These are phyloP conservation scores for Thermochaetoides thermophila DNA, from an alignment of 495 filamentous ascomycete genomes.

Conservation along the genomic window DNA sequence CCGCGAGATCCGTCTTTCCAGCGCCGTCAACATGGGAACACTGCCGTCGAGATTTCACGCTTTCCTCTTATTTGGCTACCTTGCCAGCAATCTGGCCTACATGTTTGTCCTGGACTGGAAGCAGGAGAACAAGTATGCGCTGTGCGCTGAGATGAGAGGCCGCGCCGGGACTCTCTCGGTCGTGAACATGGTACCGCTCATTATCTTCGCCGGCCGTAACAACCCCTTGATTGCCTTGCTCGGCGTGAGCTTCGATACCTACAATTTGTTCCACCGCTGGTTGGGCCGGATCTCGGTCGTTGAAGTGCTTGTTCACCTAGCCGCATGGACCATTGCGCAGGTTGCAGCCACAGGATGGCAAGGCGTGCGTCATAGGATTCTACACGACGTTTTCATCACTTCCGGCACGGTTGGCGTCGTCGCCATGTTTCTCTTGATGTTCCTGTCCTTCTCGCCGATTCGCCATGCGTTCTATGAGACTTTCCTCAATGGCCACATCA, in stretches of 20 bases:
- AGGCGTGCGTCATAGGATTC: slow-evolving; percentile 33
- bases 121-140: slow-evolving; percentile 31
- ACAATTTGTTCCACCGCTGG: slow-evolving; percentile 91
- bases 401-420: slow-evolving; percentile 36
- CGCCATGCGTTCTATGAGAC: slow-evolving; percentile 94
- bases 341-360: slow-evolving; percentile 51
- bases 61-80: slow-evolving; percentile 49
- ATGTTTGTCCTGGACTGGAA: slow-evolving; percentile 47
- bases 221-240: slow-evolving; percentile 77
- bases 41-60: slow-evolving; percentile 74
- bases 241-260: slow-evolving; percentile 88
- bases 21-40: slow-evolving; percentile 67
- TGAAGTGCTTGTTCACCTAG: slow-evolving; percentile 60
- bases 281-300: slow-evolving; percentile 74
- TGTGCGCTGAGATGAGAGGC: slow-evolving; percentile 53
- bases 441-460: slow-evolving; percentile 56
- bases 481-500: slow-evolving; percentile 73
- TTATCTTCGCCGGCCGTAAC: slow-evolving; percentile 81
- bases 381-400: slow-evolving; percentile 40
- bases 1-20: slow-evolving; percentile 64
- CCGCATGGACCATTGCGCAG: slow-evolving; percentile 58
- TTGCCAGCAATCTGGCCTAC: slow-evolving; percentile 49
- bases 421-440: slow-evolving; percentile 41
- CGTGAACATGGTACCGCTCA: slow-evolving; percentile 82
- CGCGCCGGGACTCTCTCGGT: slow-evolving; percentile 69